Conservation (phyloP, 225 moss, liverwort and hornwort genomes). For the Thuidium tamariscinum region DNA sequence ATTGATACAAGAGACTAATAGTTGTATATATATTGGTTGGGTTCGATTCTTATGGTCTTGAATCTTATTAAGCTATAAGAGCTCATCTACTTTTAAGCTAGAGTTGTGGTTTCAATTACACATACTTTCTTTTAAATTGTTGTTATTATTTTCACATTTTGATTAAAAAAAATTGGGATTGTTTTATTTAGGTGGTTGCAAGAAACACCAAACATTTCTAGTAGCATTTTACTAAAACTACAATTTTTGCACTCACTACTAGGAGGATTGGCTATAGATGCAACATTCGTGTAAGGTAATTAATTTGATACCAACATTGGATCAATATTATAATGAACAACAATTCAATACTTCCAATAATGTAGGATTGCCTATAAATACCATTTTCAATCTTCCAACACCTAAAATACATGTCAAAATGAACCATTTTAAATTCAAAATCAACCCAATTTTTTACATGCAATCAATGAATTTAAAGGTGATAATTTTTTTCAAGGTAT, state of each 20-base stretch:
- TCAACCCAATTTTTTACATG: background rate
- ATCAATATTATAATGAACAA: background rate
- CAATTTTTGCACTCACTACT: too few species aligned
- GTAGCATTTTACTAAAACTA: too few species aligned
- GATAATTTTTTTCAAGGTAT: background rate
- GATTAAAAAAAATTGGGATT: too few species aligned
- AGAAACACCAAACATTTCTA: too few species aligned
- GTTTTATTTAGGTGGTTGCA: too few species aligned
- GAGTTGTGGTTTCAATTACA: background rate
- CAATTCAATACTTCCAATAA: background rate
- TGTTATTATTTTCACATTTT: too few species aligned
- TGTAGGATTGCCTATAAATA: fast-evolving
- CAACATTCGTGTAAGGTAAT: background rate
- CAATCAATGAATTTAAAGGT: background rate
- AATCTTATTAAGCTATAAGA: too few species aligned
- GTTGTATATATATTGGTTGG: too few species aligned
- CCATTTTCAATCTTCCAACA: background rate
- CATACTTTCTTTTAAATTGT: background rate
- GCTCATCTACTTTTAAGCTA: background rate
- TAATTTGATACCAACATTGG: background rate
- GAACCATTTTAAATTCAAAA: background rate
- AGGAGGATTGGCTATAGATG: too few species aligned
- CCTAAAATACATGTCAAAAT: background rate
- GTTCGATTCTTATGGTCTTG: too few species aligned
- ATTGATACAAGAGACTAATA: too few species aligned